A percentile compares a stretch with the other conserved stretches of the same genome.
phyloP scores from a whole-genome alignment of 2,329 filamentous ascomycete genomes.

The Teratosphaeria gauchensis region DNA sequence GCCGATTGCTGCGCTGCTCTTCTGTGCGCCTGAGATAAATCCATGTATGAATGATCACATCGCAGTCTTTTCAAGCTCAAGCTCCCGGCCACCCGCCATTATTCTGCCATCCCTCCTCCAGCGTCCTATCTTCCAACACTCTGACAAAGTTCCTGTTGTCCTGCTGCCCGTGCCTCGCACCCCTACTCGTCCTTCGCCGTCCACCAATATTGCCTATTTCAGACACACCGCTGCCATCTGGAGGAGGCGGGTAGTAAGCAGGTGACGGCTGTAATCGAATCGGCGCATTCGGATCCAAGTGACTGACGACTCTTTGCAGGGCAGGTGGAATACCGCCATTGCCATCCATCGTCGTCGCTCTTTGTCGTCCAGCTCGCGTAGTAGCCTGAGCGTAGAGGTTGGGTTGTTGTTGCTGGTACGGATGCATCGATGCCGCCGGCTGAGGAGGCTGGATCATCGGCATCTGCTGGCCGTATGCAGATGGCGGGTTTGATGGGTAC shows the following conservation, averaged over 20 bases:
- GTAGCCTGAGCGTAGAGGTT: constrained; percentile 65
- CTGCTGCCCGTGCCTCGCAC: constrained; percentile 42
- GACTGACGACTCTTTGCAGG: constrained; percentile 89
- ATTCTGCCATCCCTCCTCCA: constrained; percentile 67
- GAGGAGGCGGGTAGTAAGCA: constrained; percentile 90
- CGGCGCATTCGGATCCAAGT: constrained; percentile 87
- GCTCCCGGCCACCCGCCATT: constrained; percentile 8
- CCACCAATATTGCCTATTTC: constrained; percentile 57
- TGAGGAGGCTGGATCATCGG: constrained; percentile 49
- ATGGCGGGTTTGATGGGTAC: constrained; percentile 61
- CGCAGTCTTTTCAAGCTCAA: neutral
- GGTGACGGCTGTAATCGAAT: constrained; percentile 92
- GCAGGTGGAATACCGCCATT: constrained; percentile 68
- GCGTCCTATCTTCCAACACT: constrained; percentile 83
- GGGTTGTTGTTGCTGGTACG: constrained; percentile 36
- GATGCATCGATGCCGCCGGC: constrained; percentile 29
- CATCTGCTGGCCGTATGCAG: constrained; percentile 62
- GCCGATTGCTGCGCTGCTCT: neutral
- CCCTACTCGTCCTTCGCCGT: constrained; percentile 58
- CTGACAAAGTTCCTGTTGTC: constrained; percentile 75
- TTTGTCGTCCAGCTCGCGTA: constrained; percentile 68
- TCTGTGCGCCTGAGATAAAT: neutral
- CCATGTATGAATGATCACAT: neutral
- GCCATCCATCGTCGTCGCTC: constrained; percentile 92
- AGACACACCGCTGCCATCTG: constrained; percentile 66